These are phyloP conservation scores for Furcasterigmium sp. DNA, from an alignment of 2,329 filamentous ascomycete species.

Conservation along the genomic window DNA sequence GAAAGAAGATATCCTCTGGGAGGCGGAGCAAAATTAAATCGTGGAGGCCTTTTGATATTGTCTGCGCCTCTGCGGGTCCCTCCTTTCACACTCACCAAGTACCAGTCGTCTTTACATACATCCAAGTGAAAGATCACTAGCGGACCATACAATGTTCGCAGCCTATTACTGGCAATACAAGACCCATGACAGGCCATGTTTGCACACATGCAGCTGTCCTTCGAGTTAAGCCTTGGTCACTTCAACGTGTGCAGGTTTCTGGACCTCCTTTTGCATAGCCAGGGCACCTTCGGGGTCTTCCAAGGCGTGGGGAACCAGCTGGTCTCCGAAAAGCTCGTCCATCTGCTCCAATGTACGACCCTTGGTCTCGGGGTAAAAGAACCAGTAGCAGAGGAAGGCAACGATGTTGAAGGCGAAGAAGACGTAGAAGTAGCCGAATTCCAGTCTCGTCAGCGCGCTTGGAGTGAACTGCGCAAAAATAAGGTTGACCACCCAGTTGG, in stretches of 20 bases:
- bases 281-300: constrained; percentile 4
- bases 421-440: constrained; percentile 37
- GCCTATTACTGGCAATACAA: no score
- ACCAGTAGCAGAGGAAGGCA: constrained; percentile 15
- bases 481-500: constrained; percentile 27
- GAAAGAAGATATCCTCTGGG: no score
- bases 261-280: background rate
- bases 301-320: constrained; percentile 7
- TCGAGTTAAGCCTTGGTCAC: background rate
- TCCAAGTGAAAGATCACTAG: no score
- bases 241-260: no score
- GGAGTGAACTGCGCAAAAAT: constrained; percentile 45
- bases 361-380: constrained; percentile 26
- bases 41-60: no score
- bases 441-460: constrained; percentile 31
- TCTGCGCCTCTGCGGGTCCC: no score
- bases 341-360: constrained; percentile 26
- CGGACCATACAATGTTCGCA: no score
- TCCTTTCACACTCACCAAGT: no score
- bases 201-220: no score
- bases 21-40: no score
- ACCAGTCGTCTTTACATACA: no score
- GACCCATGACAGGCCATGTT: no score
- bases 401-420: constrained; percentile 19
- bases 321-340: constrained; percentile 26